Evolutionary conservation across 352 stramenopile genomes (phyloP), one percentile per base, ranked within the genome.

Genomic region (Globisporangium emineosum): DNA sequence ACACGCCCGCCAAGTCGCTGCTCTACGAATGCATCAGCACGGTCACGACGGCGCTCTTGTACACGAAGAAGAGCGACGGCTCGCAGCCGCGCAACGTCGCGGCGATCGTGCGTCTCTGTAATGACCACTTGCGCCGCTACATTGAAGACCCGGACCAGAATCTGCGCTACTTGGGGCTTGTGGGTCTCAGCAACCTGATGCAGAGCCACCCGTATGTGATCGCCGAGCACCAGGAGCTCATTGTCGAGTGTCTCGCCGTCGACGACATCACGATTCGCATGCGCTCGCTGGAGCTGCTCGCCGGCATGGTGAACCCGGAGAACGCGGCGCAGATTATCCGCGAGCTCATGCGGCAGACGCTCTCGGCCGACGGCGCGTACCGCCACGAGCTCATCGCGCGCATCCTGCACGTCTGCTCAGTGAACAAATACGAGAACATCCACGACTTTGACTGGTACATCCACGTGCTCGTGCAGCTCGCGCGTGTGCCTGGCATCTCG

Each of bases 191-290:
- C 23, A 97, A 98, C 53, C 81, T 99, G 49, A 98, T 99, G 88
- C 82, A 90, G 66, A 98, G 90, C 45, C 93, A 99, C 72, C 94
- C 97, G 42, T 93, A 94, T 59, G 94, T 98, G 17, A 90, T 99
- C 23, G 86, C 82, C 0, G 96, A 98, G 68, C 97, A 99, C 73
- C 88, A 97, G 64, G 87, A 90, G 55, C 77, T 99, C 9, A 98
- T 99, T 59, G 86, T 99, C 43, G 79, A 91, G 57, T 99, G 98
- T 76, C 79, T 99, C 5, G 90, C 83, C 5, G 97, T 99, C 61
- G 97, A 99, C 56, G 98, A 99, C 76, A 96, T 99, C 23, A 99
- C 98, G 13, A 99, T 99, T 69, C 94, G 98, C 5, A 98, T 98
- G 67, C 86, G 97, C 30, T 87, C 98, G n/a, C 76, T 99, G 8